A percentile compares a stretch with the other conserved stretches of the same genome.
phyloP scores from a whole-genome alignment of 2,329 filamentous ascomycete species.

The Hypoxylon sp. region DNA sequence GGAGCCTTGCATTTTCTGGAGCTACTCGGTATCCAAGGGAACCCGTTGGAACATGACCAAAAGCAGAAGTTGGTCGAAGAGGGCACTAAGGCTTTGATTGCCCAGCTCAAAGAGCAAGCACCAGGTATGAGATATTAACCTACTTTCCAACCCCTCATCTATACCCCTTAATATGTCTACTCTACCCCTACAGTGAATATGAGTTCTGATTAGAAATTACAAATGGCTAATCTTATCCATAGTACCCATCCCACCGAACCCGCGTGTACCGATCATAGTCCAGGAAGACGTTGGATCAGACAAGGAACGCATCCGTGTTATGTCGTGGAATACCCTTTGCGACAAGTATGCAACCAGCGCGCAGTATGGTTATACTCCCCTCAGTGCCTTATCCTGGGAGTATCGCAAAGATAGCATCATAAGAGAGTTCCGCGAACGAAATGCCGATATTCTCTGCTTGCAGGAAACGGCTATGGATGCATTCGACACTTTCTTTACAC shows the following conservation, averaged over 20 bases:
- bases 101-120: slow-evolving; percentile 84
- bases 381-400: slow-evolving; percentile 85
- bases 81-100: slow-evolving; percentile 87
- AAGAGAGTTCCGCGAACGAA: slow-evolving; percentile 80
- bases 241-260: slow-evolving; percentile 83
- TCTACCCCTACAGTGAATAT: background rate
- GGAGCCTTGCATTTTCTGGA: slow-evolving; percentile 91
- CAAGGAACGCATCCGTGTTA: slow-evolving; percentile 81
- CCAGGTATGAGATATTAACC: slow-evolving; percentile 73
- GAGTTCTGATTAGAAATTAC: background rate
- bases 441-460: slow-evolving; percentile 91
- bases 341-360: slow-evolving; percentile 89
- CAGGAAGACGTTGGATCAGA: slow-evolving; percentile 72
- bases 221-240: slow-evolving; percentile 45
- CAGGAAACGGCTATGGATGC: slow-evolving; percentile 95
- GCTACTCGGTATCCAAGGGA: slow-evolving; percentile 91
- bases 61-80: slow-evolving; percentile 88
- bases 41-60: slow-evolving; percentile 80
- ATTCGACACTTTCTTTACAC: slow-evolving; percentile 91
- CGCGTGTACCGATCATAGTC: slow-evolving; percentile 84
- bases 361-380: slow-evolving; percentile 91
- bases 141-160: background rate
- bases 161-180: background rate
- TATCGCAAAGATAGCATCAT: slow-evolving; percentile 86
- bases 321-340: slow-evolving; percentile 97